Evolutionary conservation across 257 asterid species (phyloP).

Genomic region (Cynanchum wilfordii): DNA sequence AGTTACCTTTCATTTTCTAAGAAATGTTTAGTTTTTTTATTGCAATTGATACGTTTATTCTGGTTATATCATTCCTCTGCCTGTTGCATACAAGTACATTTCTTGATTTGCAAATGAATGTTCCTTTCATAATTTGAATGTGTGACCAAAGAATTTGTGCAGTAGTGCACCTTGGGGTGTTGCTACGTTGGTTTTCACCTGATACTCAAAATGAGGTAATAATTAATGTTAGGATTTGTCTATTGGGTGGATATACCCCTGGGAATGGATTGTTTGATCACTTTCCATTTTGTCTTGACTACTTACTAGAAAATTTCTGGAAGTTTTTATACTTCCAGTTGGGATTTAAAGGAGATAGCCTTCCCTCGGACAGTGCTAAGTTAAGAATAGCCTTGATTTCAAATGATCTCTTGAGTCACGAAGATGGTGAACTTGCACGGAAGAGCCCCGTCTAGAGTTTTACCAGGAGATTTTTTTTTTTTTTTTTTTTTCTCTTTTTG

Average conservation of each 20-base stretch:
- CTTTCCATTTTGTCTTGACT: background rate
- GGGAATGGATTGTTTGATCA: background rate
- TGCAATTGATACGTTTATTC: background rate
- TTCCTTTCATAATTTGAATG: background rate
- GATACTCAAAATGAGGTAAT: slow-evolving; percentile 76
- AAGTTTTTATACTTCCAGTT: slow-evolving; percentile 41
- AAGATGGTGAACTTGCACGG: slow-evolving; percentile 22
- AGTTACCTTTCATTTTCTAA: background rate
- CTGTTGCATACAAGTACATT: background rate
- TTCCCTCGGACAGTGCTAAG: slow-evolving; percentile 77
- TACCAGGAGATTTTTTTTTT: slow-evolving; percentile 12
- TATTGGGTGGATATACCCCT: background rate
- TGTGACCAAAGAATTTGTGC: slow-evolving; percentile 17
- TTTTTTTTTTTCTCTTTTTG: too few relatives aligned
- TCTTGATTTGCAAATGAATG: background rate
- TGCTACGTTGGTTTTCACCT: slow-evolving; percentile 87
- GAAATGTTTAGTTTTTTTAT: background rate
- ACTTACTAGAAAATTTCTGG: background rate
- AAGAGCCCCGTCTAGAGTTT: background rate
- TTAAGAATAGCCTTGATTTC: slow-evolving; percentile 85
- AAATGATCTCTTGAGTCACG: slow-evolving; percentile 41
- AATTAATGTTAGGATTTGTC: background rate
- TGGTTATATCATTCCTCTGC: too few relatives aligned
- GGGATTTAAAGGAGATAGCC: slow-evolving; percentile 66
- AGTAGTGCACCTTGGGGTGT: slow-evolving; percentile 92